Evolutionary conservation across 768 basidiomycete genomes (phyloP), one percentile per base, ranked within the genome.

Genomic region (Xerocomellus amylosporus): DNA sequence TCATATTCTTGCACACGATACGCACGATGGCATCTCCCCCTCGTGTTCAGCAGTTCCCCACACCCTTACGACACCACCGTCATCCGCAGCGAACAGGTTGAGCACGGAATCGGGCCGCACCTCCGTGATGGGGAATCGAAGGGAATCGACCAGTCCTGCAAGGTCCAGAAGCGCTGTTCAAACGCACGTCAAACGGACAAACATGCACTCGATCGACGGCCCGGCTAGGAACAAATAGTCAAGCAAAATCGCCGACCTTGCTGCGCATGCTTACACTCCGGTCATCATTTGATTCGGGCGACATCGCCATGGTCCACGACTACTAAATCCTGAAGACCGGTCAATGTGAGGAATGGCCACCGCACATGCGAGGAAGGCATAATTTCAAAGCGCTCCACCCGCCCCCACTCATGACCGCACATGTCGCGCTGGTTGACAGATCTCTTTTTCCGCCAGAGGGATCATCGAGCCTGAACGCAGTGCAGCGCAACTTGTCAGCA

Each of bases 91-190:
- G 49, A 82, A 82, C 6, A 92, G 77, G 49, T 89, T 81, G 19
- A 91, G 77, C 73, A 86, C 79, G 0, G 90, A 93, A 71, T 92
- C 91, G 15, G 89, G 87, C 38, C 86, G 83, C 15, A 93, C 86
- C 4, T 4, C 24, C 24, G 24, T 24, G 24, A 24, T 24, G 24
- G 24, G 24, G 24, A 24, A 24, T 24, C 24, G 24, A 24, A 24
- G 24, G 5, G 26, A 30, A 38, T 33, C 26, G 61, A 8, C 24
- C 5, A 47, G 13, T n/a, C 39, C 20, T 13, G 13, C 20, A 36
- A 53, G 31, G 50, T 51, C 50, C 53, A 46, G 36, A 37, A 8
- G 33, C 30, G 8, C 31, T 19, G 46, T 53, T 15, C 20, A 22
- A 14, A 72, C 82, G 56, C 48, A 88, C 86, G 66, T 93, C 92